A percentile compares a stretch with the other conserved stretches of the same genome.
Conservation (phyloP, 495 filamentous ascomycete species). For the Terfezia claveryi region DNA sequence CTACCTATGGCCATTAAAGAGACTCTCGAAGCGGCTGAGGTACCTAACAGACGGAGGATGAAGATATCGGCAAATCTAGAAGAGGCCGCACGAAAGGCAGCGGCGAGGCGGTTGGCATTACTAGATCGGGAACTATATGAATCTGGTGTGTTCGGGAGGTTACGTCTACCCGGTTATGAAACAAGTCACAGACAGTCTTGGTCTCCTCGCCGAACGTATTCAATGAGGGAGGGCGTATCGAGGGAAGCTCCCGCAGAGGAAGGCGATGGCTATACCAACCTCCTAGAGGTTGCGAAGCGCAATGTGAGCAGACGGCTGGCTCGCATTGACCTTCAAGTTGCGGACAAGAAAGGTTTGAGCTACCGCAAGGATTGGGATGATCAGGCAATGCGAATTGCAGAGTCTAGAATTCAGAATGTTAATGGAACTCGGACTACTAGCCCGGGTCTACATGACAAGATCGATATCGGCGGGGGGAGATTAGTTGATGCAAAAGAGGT, state of each 20-base stretch:
- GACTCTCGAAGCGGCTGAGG: slow-evolving; percentile 2
- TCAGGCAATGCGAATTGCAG: slow-evolving; percentile 5
- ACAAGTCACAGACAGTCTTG: no score
- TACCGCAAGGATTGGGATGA: slow-evolving; percentile 6
- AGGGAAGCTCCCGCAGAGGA: no score
- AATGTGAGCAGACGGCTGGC: slow-evolving; percentile 39
- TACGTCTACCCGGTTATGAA: no score
- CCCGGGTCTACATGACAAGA: slow-evolving; percentile 31
- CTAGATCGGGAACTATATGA: slow-evolving; percentile 6
- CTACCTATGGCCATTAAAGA: background rate
- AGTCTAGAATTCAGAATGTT: background rate
- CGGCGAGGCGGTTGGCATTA: slow-evolving; percentile 8
- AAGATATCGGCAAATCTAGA: slow-evolving; percentile 9
- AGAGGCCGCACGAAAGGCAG: slow-evolving; percentile 14
- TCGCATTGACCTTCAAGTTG: slow-evolving; percentile 14
- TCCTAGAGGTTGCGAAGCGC: slow-evolving; percentile 60
- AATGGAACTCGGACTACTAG: background rate
- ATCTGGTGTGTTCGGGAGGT: background rate
- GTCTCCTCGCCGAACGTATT: no score
- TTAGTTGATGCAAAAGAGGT: slow-evolving; percentile 61
- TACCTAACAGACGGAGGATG: slow-evolving; percentile 8
- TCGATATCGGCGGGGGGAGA: slow-evolving; percentile 63
- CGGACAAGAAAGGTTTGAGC: slow-evolving; percentile 10
- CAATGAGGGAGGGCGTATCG: no score
- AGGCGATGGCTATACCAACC: background rate